Evolutionary conservation across 2,329 filamentous ascomycete genomes (phyloP), one percentile per base, ranked within the genome.

Genomic region (Tolypocladium inflatum): DNA sequence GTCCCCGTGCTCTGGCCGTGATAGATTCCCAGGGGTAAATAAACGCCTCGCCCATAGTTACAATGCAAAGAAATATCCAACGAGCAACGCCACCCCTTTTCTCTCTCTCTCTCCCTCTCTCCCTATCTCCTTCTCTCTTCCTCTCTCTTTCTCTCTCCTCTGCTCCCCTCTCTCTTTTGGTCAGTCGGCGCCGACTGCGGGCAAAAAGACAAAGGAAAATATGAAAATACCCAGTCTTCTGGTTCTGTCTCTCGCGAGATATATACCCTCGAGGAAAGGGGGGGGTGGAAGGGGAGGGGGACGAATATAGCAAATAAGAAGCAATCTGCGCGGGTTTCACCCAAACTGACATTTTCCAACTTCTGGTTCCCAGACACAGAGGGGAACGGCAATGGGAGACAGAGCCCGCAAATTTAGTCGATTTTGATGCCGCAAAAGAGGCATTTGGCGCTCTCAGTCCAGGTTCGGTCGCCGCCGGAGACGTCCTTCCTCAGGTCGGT

Each of bases 391-490:
- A 48, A 48, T 11, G 26, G 26, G 43, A 1, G 26, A 17, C 10
- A 11, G n/a, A 41, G 13, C 1, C 17, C 7, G 38, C 15, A 33
- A 2, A 4, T 8, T 57, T 54, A 64, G 48, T 79, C 75, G 58
- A 83, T 78, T 50, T 70, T 69, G n/a, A 70, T 64, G 26, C 70
- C 70, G 64, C 82, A 85, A 45, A 80, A 64, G 41, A 84, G 72
- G 61, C 82, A 85, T 54, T 72, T 57, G 4, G 68, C 70, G 39
- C 74, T 74, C 65, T 84, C 80, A 13, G 73, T 77, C 82, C 82
- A 85, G 11, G 69, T 71, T 67, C 79, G 81, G 38, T 77, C 76
- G 2, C 80, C 80, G 11, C 76, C 79, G 2, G 67, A 66, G 8
- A 83, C 69, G 11, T 73, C 71, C 37, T 75, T 65, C 53, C 82